These are phyloP conservation scores for Albatrellus ellisii DNA, from an alignment of 768 basidiomycete genomes.

Conservation along the genomic window DNA sequence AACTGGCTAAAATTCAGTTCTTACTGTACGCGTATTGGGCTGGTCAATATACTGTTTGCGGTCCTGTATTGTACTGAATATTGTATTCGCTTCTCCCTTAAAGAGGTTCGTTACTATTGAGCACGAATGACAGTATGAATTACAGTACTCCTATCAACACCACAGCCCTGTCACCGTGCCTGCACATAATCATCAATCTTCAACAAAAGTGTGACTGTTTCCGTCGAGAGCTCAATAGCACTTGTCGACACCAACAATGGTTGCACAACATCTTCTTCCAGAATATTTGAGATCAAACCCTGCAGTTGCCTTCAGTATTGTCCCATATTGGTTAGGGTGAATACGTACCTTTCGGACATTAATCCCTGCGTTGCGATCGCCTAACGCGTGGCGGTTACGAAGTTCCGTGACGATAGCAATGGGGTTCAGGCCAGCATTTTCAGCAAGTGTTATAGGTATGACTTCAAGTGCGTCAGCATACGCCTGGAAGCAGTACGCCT, in stretches of 20 bases:
- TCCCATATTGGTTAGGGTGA: neutral
- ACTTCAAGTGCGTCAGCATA: constrained; percentile 97
- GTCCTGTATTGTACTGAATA: too few species aligned
- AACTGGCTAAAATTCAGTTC: too few species aligned
- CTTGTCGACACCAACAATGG: constrained; percentile 91
- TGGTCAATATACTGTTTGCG: too few species aligned
- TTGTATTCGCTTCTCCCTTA: too few species aligned
- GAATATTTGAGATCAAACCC: constrained; percentile 94
- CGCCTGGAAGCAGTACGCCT: constrained; percentile 98
- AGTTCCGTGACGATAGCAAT: constrained; percentile 98
- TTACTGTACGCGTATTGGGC: too few species aligned
- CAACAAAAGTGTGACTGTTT: constrained; percentile 92
- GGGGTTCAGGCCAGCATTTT: constrained; percentile 96
- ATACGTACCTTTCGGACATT: constrained; percentile 84
- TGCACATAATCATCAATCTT: constrained; percentile 95
- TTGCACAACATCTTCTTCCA: constrained; percentile 96
- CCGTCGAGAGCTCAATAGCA: constrained; percentile 88
- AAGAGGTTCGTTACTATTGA: too few species aligned
- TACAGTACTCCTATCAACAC: too few species aligned
- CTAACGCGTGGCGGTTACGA: constrained; percentile 90
- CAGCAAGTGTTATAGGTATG: constrained; percentile 93
- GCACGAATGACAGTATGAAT: too few species aligned
- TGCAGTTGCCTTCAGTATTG: constrained; percentile 19
- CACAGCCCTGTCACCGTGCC: constrained; percentile 51
- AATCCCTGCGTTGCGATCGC: constrained; percentile 91